phyloP scores from a whole-genome alignment of 23 red algal species.

The Gracilaria domingensis region DNA sequence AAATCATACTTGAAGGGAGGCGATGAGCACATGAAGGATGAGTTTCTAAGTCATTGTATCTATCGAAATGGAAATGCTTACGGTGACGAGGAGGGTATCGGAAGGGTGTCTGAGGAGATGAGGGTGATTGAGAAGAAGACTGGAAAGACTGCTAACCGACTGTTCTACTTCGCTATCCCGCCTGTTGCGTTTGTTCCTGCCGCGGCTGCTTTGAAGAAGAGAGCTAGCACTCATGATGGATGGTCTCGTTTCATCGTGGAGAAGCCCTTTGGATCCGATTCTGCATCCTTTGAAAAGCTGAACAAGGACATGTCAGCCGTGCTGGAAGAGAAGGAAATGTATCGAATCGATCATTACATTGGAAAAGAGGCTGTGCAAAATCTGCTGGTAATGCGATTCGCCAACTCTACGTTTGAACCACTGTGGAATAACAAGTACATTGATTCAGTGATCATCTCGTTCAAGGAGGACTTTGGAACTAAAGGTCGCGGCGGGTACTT shows the following conservation, averaged over 20 bases:
- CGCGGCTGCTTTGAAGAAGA: slow-evolving; percentile 67
- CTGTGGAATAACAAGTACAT: slow-evolving; percentile 97
- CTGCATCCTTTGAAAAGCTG: slow-evolving; percentile 85
- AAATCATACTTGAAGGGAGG: slow-evolving; percentile 56
- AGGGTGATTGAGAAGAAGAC: slow-evolving; percentile 45
- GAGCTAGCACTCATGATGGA: slow-evolving; percentile 56
- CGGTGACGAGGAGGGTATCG: slow-evolving; percentile 70
- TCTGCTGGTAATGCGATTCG: slow-evolving; percentile 92
- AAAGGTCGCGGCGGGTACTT: slow-evolving; percentile 98
- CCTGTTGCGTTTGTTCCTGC: slow-evolving; percentile 85
- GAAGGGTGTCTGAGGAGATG: slow-evolving; percentile 70
- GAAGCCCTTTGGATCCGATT: slow-evolving; percentile 94
- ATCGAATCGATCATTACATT: slow-evolving; percentile 96
- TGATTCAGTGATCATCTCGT: slow-evolving; percentile 82
- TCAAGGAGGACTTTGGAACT: slow-evolving; percentile 99
- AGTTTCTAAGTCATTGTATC: slow-evolving; percentile 80
- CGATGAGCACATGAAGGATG: slow-evolving; percentile 58
- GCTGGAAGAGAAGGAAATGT: slow-evolving; percentile 89
- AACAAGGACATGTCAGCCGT: slow-evolving; percentile 55
- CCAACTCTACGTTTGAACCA: slow-evolving; percentile 91
- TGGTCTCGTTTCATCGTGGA: slow-evolving; percentile 97
- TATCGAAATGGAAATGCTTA: slow-evolving; percentile 88
- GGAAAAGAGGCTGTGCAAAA: slow-evolving; percentile 92
- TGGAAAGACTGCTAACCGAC: slow-evolving; percentile 60
- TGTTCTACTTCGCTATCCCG: slow-evolving; percentile 99